Percentiles rank a stretch among this genome's conserved stretches.
phyloP scores from a whole-genome alignment of 2,329 filamentous ascomycete species.

The Pseudogymnoascus sp. region DNA sequence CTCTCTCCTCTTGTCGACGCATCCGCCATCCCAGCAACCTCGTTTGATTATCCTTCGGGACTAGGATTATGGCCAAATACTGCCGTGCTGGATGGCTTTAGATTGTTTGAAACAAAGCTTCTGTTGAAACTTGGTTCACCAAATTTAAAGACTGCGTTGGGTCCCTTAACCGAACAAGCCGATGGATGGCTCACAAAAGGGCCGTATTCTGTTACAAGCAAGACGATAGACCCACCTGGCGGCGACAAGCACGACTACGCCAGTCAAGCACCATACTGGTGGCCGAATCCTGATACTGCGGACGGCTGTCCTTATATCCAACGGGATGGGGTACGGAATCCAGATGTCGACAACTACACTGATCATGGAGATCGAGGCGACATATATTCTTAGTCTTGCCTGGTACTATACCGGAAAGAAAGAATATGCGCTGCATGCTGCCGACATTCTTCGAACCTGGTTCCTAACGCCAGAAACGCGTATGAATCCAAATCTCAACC shows the following conservation, averaged over 20 bases:
- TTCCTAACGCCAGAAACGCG: slow-evolving; percentile 21
- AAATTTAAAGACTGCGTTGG: background rate
- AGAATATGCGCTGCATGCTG: slow-evolving; percentile 22
- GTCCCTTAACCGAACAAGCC: slow-evolving; percentile 6
- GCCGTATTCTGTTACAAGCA: slow-evolving; percentile 24
- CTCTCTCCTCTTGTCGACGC: background rate
- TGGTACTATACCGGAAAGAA: slow-evolving; percentile 26
- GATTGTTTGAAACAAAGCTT: slow-evolving; percentile 11
- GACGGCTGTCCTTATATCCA: slow-evolving; percentile 24
- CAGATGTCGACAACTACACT: slow-evolving; percentile 17
- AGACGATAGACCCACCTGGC: slow-evolving; percentile 17
- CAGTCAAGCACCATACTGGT: slow-evolving; percentile 24
- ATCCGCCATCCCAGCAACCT: background rate
- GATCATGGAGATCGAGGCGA: slow-evolving; percentile 21
- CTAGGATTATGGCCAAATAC: slow-evolving; percentile 1
- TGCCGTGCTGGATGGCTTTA: slow-evolving; percentile 9
- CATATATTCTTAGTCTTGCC: slow-evolving; percentile 23
- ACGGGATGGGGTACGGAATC: slow-evolving; percentile 24
- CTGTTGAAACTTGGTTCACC: background rate
- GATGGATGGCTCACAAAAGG: slow-evolving; percentile 22
- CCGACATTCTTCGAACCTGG: slow-evolving; percentile 23
- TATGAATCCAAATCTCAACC: slow-evolving; percentile 26
- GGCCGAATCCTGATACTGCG: slow-evolving; percentile 19
- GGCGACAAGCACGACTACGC: slow-evolving; percentile 23
- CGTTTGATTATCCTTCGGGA: background rate